phyloP scores from a whole-genome alignment of 169 alveolate species.

The Plasmodium gonderi region DNA sequence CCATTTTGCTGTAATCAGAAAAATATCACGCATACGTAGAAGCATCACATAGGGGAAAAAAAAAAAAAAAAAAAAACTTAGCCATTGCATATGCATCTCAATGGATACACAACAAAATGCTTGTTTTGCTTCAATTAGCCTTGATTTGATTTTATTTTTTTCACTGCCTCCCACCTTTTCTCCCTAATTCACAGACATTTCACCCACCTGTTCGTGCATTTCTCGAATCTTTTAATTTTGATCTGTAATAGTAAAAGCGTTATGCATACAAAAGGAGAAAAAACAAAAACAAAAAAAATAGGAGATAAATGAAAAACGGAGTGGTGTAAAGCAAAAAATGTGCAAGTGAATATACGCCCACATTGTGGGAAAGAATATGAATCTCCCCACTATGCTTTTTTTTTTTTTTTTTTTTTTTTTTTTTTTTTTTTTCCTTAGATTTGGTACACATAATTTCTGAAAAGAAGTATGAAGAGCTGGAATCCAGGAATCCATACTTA shows the following conservation, averaged over 20 bases:
- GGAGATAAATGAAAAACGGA: too few species aligned
- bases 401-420: neutral
- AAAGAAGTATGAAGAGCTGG: slow-evolving; percentile 16
- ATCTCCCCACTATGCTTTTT: too few species aligned
- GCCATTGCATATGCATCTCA: neutral
- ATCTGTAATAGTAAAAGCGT: slow-evolving; percentile 40
- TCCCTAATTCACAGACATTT: slow-evolving; percentile 33
- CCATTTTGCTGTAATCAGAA: neutral
- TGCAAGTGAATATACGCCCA: too few species aligned
- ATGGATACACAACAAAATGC: neutral
- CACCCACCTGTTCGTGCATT: slow-evolving; percentile 65
- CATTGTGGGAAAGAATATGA: too few species aligned
- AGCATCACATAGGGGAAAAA: neutral
- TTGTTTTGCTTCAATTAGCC: neutral
- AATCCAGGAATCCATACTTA: slow-evolving; percentile 53
- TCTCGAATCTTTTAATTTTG: slow-evolving; percentile 31
- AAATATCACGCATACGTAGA: neutral
- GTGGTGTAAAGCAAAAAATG: too few species aligned
- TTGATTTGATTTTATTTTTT: neutral
- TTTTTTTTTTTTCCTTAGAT: slow-evolving; percentile 16
- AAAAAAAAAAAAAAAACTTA: too few species aligned
- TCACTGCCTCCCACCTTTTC: too few species aligned
- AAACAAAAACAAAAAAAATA: neutral
- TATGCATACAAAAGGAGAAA: neutral
- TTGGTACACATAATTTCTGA: slow-evolving; percentile 45